Conservation (phyloP, 768 basidiomycete genomes). For the Boletales sp. region DNA sequence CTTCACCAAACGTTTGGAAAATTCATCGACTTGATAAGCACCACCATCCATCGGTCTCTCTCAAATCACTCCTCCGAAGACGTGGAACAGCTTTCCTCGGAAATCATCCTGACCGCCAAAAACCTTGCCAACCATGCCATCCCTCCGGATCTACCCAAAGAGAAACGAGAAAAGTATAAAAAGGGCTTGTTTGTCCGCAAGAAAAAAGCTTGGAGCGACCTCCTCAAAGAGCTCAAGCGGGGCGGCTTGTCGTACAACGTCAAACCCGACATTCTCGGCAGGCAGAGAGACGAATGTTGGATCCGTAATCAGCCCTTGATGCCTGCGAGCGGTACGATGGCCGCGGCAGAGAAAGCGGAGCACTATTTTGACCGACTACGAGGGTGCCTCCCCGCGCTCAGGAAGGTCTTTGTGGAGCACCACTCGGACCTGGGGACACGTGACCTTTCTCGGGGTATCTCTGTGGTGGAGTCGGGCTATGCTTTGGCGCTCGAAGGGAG, state of each 20-base stretch:
- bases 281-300: conserved; percentile 55
- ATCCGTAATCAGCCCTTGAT: conserved; percentile 59
- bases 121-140: conserved; percentile 48
- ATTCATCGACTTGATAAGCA: conserved; percentile 44
- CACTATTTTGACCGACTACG: conserved; percentile 62
- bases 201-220: conserved; percentile 85
- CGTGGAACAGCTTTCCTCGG: conserved; percentile 54
- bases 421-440: conserved; percentile 82
- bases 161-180: conserved; percentile 55
- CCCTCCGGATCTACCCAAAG: conserved; percentile 39
- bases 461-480: conserved; percentile 77
- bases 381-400: conserved; percentile 61
- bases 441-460: conserved; percentile 77
- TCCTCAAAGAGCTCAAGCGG: conserved; percentile 83
- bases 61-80: conserved; percentile 34
- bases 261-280: conserved; percentile 63
- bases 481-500: conserved; percentile 60
- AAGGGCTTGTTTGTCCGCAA: conserved; percentile 81
- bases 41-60: conserved; percentile 42
- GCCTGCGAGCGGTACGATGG: conserved; percentile 17
- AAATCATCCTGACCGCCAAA: conserved; percentile 61
- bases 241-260: conserved; percentile 71
- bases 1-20: conserved; percentile 47
- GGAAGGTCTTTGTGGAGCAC: conserved; percentile 61
- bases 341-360: conserved; percentile 45